Evolutionary conservation across 2,329 filamentous ascomycete genomes (phyloP), one percentile per base, ranked within the genome.

Genomic region (Penicillium sp.): DNA sequence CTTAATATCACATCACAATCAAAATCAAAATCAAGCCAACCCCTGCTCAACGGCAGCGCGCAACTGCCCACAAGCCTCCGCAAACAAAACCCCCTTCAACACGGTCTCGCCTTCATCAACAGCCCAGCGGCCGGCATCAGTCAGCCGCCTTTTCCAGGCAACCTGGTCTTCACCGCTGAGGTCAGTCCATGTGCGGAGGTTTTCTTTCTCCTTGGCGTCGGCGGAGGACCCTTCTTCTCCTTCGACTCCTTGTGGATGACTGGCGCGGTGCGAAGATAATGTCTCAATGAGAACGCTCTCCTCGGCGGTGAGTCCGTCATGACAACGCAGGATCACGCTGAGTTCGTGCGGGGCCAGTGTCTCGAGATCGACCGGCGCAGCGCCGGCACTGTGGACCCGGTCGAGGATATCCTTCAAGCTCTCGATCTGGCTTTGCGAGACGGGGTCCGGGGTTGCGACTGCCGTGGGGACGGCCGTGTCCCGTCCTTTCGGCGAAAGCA

Each of bases 41-140:
- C 47, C 59, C n/a, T 62, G 58, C 18, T 56, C 50, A 14, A 66
- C 67, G 56, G 49, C 53, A 31, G 60, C 50, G 2, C 58, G 57
- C 49, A 70, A 24, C 27, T 55, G 43, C 31, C 56, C 65, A 62
- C 66, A 64, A 53, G 91, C 80, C 75, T 92, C 85, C 19, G 87
- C 85, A 76, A 96, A 96, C 62, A 96, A 78, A 35, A 96, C 84
- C 2, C 90, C 89, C 75, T 88, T 87, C 66, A 96, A 83, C 33
- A 95, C 85, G 10, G 81, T 82, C 78, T 94, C 91, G 2, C 90
- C 90, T 81, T 94, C 90, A 39, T 85, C 82, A 70, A 88, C 87
- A n/a, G 85, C 85, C 91, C 91, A 96, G 63, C 92, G 85, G 0
- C 91, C 91, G 0, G 90, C 87, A 55, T 87, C 82, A 56, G 81